phyloP scores from a whole-genome alignment of 192 early-diverging fungal genomes.

The Kickxella alabastrina region DNA sequence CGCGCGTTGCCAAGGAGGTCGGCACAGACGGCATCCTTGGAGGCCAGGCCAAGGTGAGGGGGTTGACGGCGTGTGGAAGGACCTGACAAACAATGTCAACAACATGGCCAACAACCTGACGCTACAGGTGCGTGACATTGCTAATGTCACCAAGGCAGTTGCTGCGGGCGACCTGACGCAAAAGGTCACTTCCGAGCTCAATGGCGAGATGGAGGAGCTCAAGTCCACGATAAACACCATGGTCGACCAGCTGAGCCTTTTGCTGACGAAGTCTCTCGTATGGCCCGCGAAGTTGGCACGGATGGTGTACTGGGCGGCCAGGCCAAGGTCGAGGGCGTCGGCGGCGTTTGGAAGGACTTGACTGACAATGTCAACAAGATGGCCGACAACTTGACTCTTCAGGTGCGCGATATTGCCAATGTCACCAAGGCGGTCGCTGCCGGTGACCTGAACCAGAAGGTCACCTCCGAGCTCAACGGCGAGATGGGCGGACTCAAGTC shows the following conservation, averaged over 20 bases:
- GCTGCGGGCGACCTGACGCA: constrained; percentile 53
- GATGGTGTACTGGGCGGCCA: constrained; percentile 69
- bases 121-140: constrained; percentile 54
- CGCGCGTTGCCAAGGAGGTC: constrained; percentile 55
- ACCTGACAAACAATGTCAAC: constrained; percentile 57
- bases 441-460: constrained; percentile 55
- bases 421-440: constrained; percentile 53
- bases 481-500: constrained; percentile 56
- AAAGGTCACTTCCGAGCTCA: constrained; percentile 45
- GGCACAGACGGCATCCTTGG: constrained; percentile 54
- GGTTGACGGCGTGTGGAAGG: constrained; percentile 54
- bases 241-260: constrained; percentile 58
- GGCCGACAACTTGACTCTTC: constrained; percentile 55
- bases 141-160: constrained; percentile 53
- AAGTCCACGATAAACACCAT: constrained; percentile 55
- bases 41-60: constrained; percentile 49
- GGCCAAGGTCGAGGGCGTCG: constrained; percentile 26
- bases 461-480: constrained; percentile 36
- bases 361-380: constrained; percentile 59
- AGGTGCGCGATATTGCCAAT: constrained; percentile 51
- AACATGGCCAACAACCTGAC: constrained; percentile 58
- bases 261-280: constrained; percentile 58
- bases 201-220: constrained; percentile 55
- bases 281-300: constrained; percentile 61
- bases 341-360: constrained; percentile 57